Evolutionary conservation across 306 rosid species (phyloP).

Genomic region (Corylus americana): DNA sequence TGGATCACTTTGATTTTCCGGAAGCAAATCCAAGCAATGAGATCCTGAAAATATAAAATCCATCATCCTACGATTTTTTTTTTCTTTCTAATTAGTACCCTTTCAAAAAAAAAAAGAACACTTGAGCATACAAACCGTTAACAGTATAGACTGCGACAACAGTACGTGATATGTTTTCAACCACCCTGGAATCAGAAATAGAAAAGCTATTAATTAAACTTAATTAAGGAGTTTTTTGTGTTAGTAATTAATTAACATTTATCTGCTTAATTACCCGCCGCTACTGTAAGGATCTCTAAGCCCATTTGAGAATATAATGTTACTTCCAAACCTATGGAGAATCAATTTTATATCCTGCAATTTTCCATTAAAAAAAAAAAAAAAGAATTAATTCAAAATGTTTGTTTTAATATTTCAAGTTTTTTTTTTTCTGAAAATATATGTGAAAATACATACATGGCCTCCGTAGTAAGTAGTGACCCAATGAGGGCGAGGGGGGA

Average conservation of each 20-base stretch:
- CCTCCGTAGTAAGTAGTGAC: conserved; percentile 66
- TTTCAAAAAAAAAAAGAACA: not conserved
- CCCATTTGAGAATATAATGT: conserved; percentile 76
- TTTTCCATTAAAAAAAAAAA: not conserved
- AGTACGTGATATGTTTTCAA: conserved; percentile 45
- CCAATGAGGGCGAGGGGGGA: conserved; percentile 69
- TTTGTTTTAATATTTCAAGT: not conserved
- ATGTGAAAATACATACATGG: conserved; percentile 40
- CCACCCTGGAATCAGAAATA: conserved; percentile 39
- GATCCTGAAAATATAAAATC: conserved; percentile 42
- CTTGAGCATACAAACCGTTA: conserved; percentile 29
- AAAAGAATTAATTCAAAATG: not conserved
- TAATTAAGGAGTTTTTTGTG: not conserved
- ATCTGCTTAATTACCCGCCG: conserved; percentile 48
- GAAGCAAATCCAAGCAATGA: conserved; percentile 57
- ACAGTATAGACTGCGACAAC: conserved; percentile 41
- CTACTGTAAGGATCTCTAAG: conserved; percentile 61
- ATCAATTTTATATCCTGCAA: conserved; percentile 51
- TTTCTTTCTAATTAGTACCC: not conserved
- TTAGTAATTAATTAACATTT: not conserved
- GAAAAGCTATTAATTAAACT: not conserved
- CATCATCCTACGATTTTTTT: not conserved
- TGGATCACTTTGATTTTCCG: conserved; percentile 38
- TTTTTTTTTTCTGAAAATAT: not conserved
- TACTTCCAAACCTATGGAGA: conserved; percentile 58